These are phyloP conservation scores for Truncatella angustata DNA, from an alignment of 2,329 filamentous ascomycete genomes.

Conservation along the genomic window DNA sequence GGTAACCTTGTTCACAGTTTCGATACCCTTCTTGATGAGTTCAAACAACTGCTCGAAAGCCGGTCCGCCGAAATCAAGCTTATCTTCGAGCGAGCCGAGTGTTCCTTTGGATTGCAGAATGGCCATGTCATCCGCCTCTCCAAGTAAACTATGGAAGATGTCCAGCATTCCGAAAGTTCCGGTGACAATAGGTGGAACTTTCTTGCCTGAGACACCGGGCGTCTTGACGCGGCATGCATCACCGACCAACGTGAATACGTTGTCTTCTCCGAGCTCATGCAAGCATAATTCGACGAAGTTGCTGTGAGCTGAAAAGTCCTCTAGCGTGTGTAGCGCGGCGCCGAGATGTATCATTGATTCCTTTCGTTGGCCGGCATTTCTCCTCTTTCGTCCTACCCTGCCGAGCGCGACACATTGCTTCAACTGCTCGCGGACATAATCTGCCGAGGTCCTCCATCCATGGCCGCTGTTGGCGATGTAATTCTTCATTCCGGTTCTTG, in stretches of 20 bases:
- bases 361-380: constrained; percentile 17
- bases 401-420: constrained; percentile 23
- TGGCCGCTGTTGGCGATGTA: constrained; percentile 27
- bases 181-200: constrained; percentile 50
- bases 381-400: constrained; percentile 16
- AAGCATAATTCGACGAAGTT: constrained; percentile 54
- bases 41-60: constrained; percentile 30
- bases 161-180: constrained; percentile 48
- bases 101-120: constrained; percentile 27
- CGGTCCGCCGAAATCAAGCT: constrained; percentile 23
- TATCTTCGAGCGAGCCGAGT: constrained; percentile 25
- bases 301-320: constrained; percentile 54
- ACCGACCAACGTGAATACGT: constrained; percentile 53
- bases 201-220: constrained; percentile 37
- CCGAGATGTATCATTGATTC: constrained; percentile 36
- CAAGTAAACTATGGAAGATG: constrained; percentile 30
- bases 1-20: constrained; percentile 20
- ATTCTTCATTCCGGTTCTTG: constrained; percentile 30
- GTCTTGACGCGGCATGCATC: constrained; percentile 28
- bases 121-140: constrained; percentile 30
- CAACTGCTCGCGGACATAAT: constrained; percentile 26
- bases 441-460: constrained; percentile 27
- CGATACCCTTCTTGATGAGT: constrained; percentile 23
- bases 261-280: constrained; percentile 46
- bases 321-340: constrained; percentile 50